Evolutionary conservation across 495 filamentous ascomycete species (phyloP), one percentile per base, ranked within the genome.

Genomic region (Penicillium cinerascens): DNA sequence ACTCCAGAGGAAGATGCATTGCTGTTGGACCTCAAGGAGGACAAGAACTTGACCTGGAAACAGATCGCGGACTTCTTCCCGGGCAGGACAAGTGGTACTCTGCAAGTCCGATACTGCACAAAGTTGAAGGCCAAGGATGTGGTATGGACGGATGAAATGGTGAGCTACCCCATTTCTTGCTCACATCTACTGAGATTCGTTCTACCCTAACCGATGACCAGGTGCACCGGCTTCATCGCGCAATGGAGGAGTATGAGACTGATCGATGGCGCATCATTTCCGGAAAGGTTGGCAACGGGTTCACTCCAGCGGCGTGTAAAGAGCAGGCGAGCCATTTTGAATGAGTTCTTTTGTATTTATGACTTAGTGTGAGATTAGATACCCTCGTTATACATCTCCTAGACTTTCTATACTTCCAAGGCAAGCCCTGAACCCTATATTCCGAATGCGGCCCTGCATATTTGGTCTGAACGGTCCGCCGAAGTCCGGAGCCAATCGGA

Each of bases 51-150:
- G 59, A 91, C 91, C 8, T 96, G 91, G 91, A 95, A 93, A 65
- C 91, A 96, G 77, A 95, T 96, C 58, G 87, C 88, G 48, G 90
- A 95, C 61, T 95, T 92, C 71, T 95, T 96, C 59, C 91, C 91
- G 7, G 91, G 91, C 10, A 76, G 91, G 43, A 89, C 88, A 38
- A 91, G 86, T 26, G 90, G 89, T 36, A 95, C 91, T 29, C 72
- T 96, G 48, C 91, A 96, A 64, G 91, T 96, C 54, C 84, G 91
- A 11, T 96, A 96, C 67, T 96, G 91, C 63, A 95, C 90, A 23
- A 95, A 93, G 69, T 73, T 95, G 52, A 95, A 93, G 70, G 88
- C 88, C 8, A 95, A 95, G 74, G 89, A 85, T 41, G 91, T 88
- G n/a, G 80, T 84, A 54, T 96, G 91, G 91, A 92, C 87, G 49